Base-by-base conservation (phyloP, 208 protist genomes). In the Leishmania lainsoni region DNA sequence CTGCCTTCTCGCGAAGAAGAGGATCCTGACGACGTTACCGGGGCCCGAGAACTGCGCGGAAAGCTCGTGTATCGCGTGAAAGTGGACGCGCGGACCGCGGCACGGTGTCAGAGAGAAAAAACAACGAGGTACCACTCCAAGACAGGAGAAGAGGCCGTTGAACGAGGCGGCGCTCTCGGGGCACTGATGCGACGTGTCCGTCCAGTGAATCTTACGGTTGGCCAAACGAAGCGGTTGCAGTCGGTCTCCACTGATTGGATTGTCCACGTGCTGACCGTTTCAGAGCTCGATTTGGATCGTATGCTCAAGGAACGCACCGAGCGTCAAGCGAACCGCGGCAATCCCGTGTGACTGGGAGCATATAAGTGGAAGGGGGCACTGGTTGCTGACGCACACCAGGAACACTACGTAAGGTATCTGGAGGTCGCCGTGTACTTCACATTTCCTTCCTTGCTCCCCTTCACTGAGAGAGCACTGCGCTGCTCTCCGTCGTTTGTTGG, bases 21-120 rank as follows among this genome's bases (percentile, higher is more conserved):
- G 32, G 82, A 88, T 58, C 81, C 83, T 1, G 91, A 97, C 75
- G 91, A 94, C 17, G 81, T 97, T 29, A 89, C 91, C 16, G 93
- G 93, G 6, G 80, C 84, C 42, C 81, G 91, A 32, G 86, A 91
- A 74, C 81, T 93, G 49, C 86, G 92, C 39, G 93, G 93, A 17
- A 79, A 87, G 76, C 81, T 92, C 45, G 91, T 91, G 5, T 94
- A 95, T 75, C 91, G 91, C 45, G 70, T 94, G 71, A 80, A 86
- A 35, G 75, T 95, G 69, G 87, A 92, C 78, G 74, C 90, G 54
- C 83, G 86, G 14, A 95, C 91, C 16, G 86, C 78, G 12, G 83
- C 88, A 32, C 83, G 93, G 58, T 66, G 91, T 35, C 82, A 85
- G 75, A 75, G 90, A 22, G 93, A 95, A 77, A 83, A 93, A 69